phyloP scores from a whole-genome alignment of 306 rosid genomes.

The Sechiopsis laciniata region DNA sequence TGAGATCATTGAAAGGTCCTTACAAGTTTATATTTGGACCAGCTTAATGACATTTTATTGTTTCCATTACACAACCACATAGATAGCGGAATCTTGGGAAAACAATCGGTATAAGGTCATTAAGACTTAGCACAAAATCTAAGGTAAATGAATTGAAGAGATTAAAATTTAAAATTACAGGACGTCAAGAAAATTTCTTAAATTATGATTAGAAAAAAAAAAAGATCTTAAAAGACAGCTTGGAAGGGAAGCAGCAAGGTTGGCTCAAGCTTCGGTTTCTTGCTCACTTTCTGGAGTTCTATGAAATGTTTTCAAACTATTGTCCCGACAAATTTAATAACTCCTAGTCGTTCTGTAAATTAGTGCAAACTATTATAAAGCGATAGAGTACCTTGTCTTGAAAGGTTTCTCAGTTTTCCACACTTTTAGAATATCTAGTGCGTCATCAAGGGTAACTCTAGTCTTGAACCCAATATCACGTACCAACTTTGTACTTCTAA shows the following conservation, averaged over 20 bases:
- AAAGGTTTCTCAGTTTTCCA: constrained; percentile 54
- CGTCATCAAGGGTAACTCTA: constrained; percentile 56
- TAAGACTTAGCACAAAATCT: not conserved
- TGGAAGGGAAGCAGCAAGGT: constrained; percentile 1
- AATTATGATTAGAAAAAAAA: no score
- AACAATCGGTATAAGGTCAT: not conserved
- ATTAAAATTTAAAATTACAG: not conserved
- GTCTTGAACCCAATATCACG: constrained; percentile 73
- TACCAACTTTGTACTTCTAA: constrained; percentile 53
- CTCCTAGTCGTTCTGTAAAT: not conserved
- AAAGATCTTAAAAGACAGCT: not conserved
- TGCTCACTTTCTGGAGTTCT: not conserved
- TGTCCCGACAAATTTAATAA: not conserved
- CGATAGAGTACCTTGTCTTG: constrained; percentile 55
- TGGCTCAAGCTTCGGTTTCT: not conserved
- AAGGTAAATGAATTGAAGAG: not conserved
- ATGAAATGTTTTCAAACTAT: not conserved
- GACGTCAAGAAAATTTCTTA: not conserved
- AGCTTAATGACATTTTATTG: not conserved
- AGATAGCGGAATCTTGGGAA: not conserved
- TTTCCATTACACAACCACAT: not conserved
- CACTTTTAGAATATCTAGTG: constrained; percentile 46
- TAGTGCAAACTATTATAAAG: constrained; percentile 14
- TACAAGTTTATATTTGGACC: not conserved
- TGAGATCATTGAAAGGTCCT: constrained; percentile 3